A percentile compares a stretch with the other conserved stretches of the same genome.
These are phyloP conservation scores for Radiomyces spectabilis DNA, from an alignment of 192 early-diverging fungal genomes.

Conservation along the genomic window DNA sequence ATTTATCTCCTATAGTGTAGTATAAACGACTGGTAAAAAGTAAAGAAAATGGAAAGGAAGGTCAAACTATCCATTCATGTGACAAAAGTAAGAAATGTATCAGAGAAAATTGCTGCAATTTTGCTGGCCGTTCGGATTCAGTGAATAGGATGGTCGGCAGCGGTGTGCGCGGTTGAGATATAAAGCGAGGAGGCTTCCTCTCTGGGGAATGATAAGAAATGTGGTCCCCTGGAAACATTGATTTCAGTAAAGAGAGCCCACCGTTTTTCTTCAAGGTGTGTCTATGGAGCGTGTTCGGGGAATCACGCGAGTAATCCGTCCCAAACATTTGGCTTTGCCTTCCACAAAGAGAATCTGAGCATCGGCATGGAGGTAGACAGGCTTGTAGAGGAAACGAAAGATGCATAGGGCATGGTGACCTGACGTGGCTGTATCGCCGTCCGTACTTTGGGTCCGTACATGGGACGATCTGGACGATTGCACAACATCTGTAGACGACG, in stretches of 20 bases:
- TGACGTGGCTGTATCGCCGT: constrained; percentile 11
- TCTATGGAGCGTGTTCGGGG: no score
- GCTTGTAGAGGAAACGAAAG: constrained; percentile 53
- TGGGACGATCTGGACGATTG: constrained; percentile 2
- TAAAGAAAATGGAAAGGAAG: no score
- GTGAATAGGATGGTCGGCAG: background rate
- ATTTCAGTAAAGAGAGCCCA: background rate
- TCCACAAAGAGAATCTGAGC: constrained; percentile 54
- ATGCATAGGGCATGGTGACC: constrained; percentile 43
- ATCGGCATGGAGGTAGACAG: constrained; percentile 51
- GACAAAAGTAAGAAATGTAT: no score
- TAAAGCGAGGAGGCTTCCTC: no score
- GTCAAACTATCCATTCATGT: no score
- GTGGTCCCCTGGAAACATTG: background rate
- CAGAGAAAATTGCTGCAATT: no score
- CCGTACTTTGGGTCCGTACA: background rate
- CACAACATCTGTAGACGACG: constrained; percentile 5
- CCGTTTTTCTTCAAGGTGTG: no score
- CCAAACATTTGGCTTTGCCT: constrained; percentile 62
- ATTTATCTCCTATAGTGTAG: no score
- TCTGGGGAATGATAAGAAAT: background rate
- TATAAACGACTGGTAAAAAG: no score
- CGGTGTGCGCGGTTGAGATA: background rate
- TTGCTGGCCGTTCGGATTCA: no score
- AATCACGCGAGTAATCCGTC: constrained; percentile 45